Evolutionary conservation across 441 rosid species (phyloP).

Genomic region (Daphne laureola): DNA sequence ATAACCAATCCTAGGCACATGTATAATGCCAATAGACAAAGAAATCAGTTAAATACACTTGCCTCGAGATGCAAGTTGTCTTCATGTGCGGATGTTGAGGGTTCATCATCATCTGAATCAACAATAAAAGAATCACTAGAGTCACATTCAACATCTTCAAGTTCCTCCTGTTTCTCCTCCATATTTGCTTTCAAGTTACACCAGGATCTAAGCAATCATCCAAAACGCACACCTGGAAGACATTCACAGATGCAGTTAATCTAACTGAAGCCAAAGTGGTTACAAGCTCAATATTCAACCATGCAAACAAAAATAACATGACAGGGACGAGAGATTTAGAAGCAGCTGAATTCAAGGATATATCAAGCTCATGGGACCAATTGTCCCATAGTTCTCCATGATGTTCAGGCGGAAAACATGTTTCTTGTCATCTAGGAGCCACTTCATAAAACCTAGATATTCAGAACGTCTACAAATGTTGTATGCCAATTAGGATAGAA

Average conservation of each 20-base stretch:
- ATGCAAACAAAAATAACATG: too few species aligned
- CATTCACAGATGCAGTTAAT: slow-evolving; percentile 8
- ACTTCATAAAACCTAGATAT: too few species aligned
- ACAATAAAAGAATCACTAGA: slow-evolving; percentile 48
- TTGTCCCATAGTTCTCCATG: too few species aligned
- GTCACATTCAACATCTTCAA: slow-evolving; percentile 40
- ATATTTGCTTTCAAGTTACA: slow-evolving; percentile 17
- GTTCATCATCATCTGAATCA: slow-evolving; percentile 54
- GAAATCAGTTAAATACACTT: slow-evolving; percentile 18
- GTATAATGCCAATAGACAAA: background rate
- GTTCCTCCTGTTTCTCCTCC: slow-evolving; percentile 42
- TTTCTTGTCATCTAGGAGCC: too few species aligned
- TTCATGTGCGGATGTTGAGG: slow-evolving; percentile 45
- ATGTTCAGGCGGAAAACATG: too few species aligned
- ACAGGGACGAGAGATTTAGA: too few species aligned
- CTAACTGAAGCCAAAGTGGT: background rate
- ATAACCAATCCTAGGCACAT: background rate
- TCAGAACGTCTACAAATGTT: too few species aligned
- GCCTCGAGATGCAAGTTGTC: slow-evolving; percentile 56
- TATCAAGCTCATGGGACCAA: too few species aligned
- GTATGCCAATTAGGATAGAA: too few species aligned
- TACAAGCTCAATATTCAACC: too few species aligned
- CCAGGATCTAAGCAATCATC: slow-evolving; percentile 7
- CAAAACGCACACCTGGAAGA: slow-evolving; percentile 13
- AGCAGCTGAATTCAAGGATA: too few species aligned